Base-by-base conservation (phyloP, 495 filamentous ascomycete genomes). In the Xylaria palmicola region DNA sequence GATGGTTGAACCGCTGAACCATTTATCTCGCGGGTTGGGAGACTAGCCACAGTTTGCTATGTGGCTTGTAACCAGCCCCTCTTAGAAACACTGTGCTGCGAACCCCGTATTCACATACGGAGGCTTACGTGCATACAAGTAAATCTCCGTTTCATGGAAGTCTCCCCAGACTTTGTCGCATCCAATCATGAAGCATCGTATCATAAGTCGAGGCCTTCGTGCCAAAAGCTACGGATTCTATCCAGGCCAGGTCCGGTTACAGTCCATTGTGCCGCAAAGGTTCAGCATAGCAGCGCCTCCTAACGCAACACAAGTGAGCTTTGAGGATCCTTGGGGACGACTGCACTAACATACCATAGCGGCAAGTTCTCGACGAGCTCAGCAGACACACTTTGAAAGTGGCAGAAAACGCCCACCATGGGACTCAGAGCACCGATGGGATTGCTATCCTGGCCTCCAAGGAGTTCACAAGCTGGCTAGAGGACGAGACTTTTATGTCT, bases 401-500 rank as follows among this genome's bases (percentile, higher is more conserved):
- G 12, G 6, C 27, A 3, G 27, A 0, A 32, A 17, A 9, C n/a
- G 1, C 41, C 22, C 13, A 19, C 3, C 13, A 44, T 55, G 40
- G 32, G 6, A 9, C 17, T 34, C 24, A 19, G 6, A 39, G 29
- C 3, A 45, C 6, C 3, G 15, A 69, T 61, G 72, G 60, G 22
- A 70, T 66, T 3, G 72, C 77, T 26, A 60, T 80, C 6, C 63
- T 80, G 22, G 68, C 68, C 20, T 77, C 76, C 40, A 62, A 50
- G 30, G 34, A 69, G 17, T 66, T 78, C 12, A 68, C 71, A n/a
- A 54, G 63, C 37, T 78, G 74, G 74, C 44, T 79, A 24, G 56
- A 76, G 26, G 76, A 79, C 50, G 58, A 71, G 8, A 54, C 17
- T 24, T 79, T 79, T 17, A 60, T 81, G 19, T 59, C 67, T 1